Evolutionary conservation across 768 basidiomycete species (phyloP), one percentile per base, ranked within the genome.

Genomic region (Russula brevipes): DNA sequence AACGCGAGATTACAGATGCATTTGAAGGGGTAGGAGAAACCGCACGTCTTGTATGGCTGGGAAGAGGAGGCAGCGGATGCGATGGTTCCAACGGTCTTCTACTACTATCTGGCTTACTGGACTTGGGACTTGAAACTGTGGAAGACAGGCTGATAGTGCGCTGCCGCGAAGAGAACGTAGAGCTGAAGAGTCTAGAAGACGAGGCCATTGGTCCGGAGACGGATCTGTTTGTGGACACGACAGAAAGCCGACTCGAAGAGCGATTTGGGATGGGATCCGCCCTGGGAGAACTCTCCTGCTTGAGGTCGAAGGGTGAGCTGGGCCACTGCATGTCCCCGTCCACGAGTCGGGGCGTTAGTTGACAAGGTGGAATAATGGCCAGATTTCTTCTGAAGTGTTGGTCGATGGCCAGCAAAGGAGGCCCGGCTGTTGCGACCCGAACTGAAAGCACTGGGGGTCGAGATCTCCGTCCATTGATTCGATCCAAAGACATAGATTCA

Each of bases 161-260:
- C 69, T 93, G 91, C 36, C 91, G 83, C n/a, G 91, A 93, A 38
- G 91, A 81, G 72, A 85, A 90, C 8, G 91, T 94, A 4, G 91
- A 80, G 36, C 77, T 77, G 64, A 81, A 80, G 19, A 89, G 55
- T 19, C 76, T 72, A 14, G 74, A 69, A 24, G 76, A 70, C 19
- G 80, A 75, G n/a, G 77, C 68, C 45, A 72, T 73, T 10, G 88
- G 85, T 33, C 89, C 89, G 24, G 91, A 91, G 17, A 85, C 82
- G 16, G 89, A 88, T 57, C 91, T 82, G 57, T 71, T 77, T 4
- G 80, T 76, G 2, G 85, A 82, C 33, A 77, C 73, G 41, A 74
- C 77, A 2, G 88, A 88, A 66, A 85, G 59, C 63, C 82, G 80
- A 60, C 87, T 91, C 4, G 80, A 77, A 11, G 85, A 77, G 31